Conservation (phyloP, 164 flowering plant genomes). For the Macadamia tetraphylla region DNA sequence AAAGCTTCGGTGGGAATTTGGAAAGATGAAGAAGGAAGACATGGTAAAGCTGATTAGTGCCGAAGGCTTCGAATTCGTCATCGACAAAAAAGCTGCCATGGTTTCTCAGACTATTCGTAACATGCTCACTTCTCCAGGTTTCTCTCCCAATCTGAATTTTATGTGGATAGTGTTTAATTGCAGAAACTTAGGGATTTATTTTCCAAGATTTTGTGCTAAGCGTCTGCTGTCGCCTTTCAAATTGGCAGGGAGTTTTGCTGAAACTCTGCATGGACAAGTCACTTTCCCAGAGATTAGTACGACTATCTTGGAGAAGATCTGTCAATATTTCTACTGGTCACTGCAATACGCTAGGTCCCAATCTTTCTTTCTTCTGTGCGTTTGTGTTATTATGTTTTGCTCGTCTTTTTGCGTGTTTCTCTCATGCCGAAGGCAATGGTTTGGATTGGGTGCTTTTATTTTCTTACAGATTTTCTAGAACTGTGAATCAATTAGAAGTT, state of each 20-base stretch:
- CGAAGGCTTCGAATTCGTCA: slow-evolving; percentile 90
- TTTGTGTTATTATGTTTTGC: no score
- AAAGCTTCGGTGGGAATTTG: no score
- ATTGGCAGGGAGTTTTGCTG: slow-evolving; percentile 69
- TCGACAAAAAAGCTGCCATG: slow-evolving; percentile 93
- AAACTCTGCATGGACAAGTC: slow-evolving; percentile 71
- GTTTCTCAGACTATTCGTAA: slow-evolving; percentile 94
- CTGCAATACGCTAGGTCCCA: slow-evolving; percentile 76
- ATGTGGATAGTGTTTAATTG: neutral
- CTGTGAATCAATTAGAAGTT: no score
- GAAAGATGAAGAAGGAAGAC: slow-evolving; percentile 77
- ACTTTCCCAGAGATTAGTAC: slow-evolving; percentile 92
- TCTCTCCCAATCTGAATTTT: slow-evolving; percentile 2
- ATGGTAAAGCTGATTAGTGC: slow-evolving; percentile 91
- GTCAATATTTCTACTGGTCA: slow-evolving; percentile 97
- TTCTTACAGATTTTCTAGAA: no score
- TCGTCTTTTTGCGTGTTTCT: neutral
- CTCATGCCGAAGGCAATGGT: neutral
- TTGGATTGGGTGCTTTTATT: neutral
- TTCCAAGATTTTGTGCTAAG: neutral
- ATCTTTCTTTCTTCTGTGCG: neutral
- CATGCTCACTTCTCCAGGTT: slow-evolving; percentile 98
- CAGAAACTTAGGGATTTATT: neutral
- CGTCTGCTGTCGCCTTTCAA: neutral
- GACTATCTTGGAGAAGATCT: slow-evolving; percentile 84